Evolutionary conservation across 1,284 basidiomycete genomes (phyloP), one percentile per base, ranked within the genome.

Genomic region (Xanthoconium separans): DNA sequence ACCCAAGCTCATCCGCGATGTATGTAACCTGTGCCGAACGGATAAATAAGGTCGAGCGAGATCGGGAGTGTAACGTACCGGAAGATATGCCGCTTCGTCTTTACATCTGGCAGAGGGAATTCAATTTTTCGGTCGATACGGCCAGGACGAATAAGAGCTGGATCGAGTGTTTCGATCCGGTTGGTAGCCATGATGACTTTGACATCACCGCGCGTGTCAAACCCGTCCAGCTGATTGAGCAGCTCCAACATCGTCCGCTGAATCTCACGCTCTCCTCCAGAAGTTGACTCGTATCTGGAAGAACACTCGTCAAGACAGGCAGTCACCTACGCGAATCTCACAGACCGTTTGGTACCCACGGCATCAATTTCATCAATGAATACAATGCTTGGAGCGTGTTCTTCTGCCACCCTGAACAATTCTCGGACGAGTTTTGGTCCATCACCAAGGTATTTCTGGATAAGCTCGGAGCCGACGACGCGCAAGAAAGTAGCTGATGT

Each of bases 321-420:
- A 41, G 42, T 16, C 2, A 24, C 6, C 18, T n/a, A 24, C 2
- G 7, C 22, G 8, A 41, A 41, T 36, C 27, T 11, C 34, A 70
- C 83, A 56, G 68, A 97, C 81, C 96, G 90, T 76, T 99, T 99
- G 5, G 96, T 99, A 67, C 97, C 97, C 66, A 99, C 86, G 31
- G 97, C 97, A 68, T 99, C 97, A 58, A 99, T 93, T 73, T 99
- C 97, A 71, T 99, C 97, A 70, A 99, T 99, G 73, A 99, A 99
- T 37, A 99, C 93, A 60, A 99, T 99, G 79, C 95, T 96, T 5
- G 97, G 96, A 12, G 95, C 93, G 67, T 98, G 91, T 70, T 98
- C 95, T 73, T 98, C 95, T 10, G 97, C 97, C 6, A 98, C 90
- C 55, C 95, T 84, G 82, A 99, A 99, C 40, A 98, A 78, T 67